phyloP scores from a whole-genome alignment of 257 asterid species.

The Primulina tabacum region DNA sequence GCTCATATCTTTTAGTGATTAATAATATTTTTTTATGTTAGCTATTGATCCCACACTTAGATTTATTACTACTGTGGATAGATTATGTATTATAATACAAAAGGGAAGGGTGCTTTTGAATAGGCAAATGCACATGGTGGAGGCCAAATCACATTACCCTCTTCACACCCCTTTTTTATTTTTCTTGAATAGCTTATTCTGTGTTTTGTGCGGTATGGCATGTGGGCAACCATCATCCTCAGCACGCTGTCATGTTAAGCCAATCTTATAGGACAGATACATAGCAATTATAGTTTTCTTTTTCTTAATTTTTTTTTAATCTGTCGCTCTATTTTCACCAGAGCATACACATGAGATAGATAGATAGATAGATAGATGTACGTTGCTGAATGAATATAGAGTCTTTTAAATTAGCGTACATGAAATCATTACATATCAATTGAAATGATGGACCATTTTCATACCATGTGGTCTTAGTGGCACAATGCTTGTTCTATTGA shows the following conservation, averaged over 20 bases:
- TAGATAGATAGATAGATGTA: too few species aligned
- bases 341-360: too few species aligned
- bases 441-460: too few species aligned
- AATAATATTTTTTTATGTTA: not conserved
- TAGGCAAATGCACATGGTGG: slow-evolving; percentile 58
- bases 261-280: not conserved
- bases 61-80: not conserved
- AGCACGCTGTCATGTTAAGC: slow-evolving; percentile 49
- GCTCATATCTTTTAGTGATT: not conserved
- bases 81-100: slow-evolving; percentile 7
- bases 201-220: slow-evolving; percentile 34
- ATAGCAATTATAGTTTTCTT: too few species aligned
- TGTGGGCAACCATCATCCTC: slow-evolving; percentile 12
- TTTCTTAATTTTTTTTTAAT: too few species aligned
- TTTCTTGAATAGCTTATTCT: slow-evolving; percentile 31
- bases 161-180: slow-evolving; percentile 22
- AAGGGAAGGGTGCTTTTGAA: slow-evolving; percentile 7
- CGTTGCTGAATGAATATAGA: too few species aligned
- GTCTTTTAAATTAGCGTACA: too few species aligned
- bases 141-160: slow-evolving; percentile 37
- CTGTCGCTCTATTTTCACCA: too few species aligned
- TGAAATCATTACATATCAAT: not conserved
- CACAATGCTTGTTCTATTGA: too few species aligned
- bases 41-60: too few species aligned
- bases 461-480: too few species aligned